Evolutionary conservation across 441 rosid genomes (phyloP).

Genomic region (Pelargonium citronellum): DNA sequence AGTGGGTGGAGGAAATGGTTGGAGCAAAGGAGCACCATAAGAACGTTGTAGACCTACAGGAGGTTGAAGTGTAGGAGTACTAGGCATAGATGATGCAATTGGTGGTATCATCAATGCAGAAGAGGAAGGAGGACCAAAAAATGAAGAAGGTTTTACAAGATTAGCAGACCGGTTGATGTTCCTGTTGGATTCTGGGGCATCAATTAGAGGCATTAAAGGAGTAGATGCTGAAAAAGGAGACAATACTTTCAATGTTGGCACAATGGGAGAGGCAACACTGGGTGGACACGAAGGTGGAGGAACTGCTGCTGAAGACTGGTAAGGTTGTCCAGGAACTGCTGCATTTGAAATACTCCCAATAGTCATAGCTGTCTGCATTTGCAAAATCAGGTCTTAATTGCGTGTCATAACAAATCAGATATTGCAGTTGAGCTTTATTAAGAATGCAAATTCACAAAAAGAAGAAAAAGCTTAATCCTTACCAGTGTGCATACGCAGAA

Average conservation of each 20-base stretch:
- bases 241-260: slow-evolving; percentile 44
- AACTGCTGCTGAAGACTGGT: slow-evolving; percentile 38
- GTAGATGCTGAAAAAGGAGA: slow-evolving; percentile 41
- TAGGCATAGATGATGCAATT: slow-evolving; percentile 42
- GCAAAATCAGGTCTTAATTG: slow-evolving; percentile 7
- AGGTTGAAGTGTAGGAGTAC: slow-evolving; percentile 54
- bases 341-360: slow-evolving; percentile 44
- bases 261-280: slow-evolving; percentile 29
- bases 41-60: slow-evolving; percentile 46
- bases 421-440: neutral
- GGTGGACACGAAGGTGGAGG: slow-evolving; percentile 40
- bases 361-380: slow-evolving; percentile 57
- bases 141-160: slow-evolving; percentile 67
- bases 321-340: slow-evolving; percentile 38
- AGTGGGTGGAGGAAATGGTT: slow-evolving; percentile 90
- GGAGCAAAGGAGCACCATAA: slow-evolving; percentile 80
- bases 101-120: slow-evolving; percentile 33
- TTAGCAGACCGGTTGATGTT: slow-evolving; percentile 38
- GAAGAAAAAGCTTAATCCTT: neutral
- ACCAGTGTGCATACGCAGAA: neutral
- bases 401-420: neutral
- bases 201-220: slow-evolving; percentile 45
- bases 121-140: slow-evolving; percentile 52
- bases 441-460: neutral
- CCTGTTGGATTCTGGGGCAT: slow-evolving; percentile 35